Percentiles rank a stretch among this genome's conserved stretches.
Conservation (phyloP, 345 rosid genomes). For the Pugionium cornutum region DNA sequence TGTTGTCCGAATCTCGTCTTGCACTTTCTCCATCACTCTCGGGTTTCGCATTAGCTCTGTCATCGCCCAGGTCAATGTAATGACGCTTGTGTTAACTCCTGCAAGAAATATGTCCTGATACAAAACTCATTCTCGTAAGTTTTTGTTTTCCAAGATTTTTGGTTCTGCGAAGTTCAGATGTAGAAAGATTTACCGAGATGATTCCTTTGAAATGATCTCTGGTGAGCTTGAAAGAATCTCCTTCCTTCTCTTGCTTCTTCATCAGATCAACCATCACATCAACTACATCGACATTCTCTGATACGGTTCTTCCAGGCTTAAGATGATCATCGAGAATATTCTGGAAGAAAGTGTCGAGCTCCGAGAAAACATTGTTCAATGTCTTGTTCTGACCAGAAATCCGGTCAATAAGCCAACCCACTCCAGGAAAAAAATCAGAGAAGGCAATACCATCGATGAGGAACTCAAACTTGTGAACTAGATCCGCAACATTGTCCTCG, state of each 20-base stretch:
- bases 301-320: conserved; percentile 13
- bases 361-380: not conserved
- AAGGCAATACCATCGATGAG: not conserved
- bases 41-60: conserved; percentile 70
- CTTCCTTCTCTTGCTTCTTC: conserved; percentile 31
- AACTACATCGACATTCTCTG: conserved; percentile 40
- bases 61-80: conserved; percentile 60
- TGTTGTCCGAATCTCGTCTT: conserved; percentile 51
- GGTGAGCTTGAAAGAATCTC: conserved; percentile 28
- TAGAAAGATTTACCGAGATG: conserved; percentile 30
- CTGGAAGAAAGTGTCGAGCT: conserved; percentile 21
- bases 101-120: conserved; percentile 59
- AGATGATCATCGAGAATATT: conserved; percentile 34
- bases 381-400: conserved; percentile 16
- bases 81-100: conserved; percentile 62
- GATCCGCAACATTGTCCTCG: conserved; percentile 4
- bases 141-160: no score
- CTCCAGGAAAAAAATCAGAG: conserved; percentile 31
- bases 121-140: no score
- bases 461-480: not conserved
- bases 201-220: conserved; percentile 38
- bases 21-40: conserved; percentile 54
- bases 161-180: not conserved
- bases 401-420: conserved; percentile 21
- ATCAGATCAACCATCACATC: conserved; percentile 34